phyloP scores from a whole-genome alignment of 352 stramenopile genomes.

The Pythium scleroteichum region DNA sequence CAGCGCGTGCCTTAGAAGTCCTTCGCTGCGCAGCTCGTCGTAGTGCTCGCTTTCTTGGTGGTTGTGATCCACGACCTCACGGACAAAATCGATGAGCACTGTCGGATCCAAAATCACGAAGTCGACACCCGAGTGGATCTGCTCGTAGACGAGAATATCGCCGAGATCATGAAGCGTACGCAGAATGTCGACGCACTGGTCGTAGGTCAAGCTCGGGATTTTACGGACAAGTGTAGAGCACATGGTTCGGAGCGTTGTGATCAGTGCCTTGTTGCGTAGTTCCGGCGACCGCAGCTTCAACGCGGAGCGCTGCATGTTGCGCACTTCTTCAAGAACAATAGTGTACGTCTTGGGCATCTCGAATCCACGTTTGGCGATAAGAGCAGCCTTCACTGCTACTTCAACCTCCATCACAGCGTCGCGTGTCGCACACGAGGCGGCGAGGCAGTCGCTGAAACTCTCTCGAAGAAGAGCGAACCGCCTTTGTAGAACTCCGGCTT shows the following conservation, averaged over 20 bases:
- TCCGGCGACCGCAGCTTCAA: too few relatives aligned
- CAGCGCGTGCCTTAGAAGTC: slow-evolving; percentile 12
- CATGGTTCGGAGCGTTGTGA: slow-evolving; percentile 4
- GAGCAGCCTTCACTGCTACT: too few relatives aligned
- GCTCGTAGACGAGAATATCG: slow-evolving; percentile 25
- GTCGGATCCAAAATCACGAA: slow-evolving; percentile 24
- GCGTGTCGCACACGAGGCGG: too few relatives aligned
- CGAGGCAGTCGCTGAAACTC: too few relatives aligned
- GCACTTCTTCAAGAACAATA: too few relatives aligned
- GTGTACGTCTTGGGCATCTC: too few relatives aligned
- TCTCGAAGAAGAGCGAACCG: too few relatives aligned
- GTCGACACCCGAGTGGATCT: slow-evolving; percentile 6
- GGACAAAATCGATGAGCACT: slow-evolving; percentile 33
- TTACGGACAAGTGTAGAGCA: slow-evolving; percentile 4
- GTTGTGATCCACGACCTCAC: slow-evolving; percentile 22
- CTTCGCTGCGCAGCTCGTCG: neutral
- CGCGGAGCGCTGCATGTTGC: too few relatives aligned
- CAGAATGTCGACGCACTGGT: slow-evolving; percentile 16
- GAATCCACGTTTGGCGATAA: too few relatives aligned
- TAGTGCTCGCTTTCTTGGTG: neutral
- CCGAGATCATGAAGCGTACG: slow-evolving; percentile 22
- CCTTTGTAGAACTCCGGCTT: too few relatives aligned
- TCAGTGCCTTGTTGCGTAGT: neutral
- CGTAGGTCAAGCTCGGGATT: neutral
- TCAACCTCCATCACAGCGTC: too few relatives aligned